Conservation (phyloP, 305 asterid genomes). For the Fraxinus velutina region DNA sequence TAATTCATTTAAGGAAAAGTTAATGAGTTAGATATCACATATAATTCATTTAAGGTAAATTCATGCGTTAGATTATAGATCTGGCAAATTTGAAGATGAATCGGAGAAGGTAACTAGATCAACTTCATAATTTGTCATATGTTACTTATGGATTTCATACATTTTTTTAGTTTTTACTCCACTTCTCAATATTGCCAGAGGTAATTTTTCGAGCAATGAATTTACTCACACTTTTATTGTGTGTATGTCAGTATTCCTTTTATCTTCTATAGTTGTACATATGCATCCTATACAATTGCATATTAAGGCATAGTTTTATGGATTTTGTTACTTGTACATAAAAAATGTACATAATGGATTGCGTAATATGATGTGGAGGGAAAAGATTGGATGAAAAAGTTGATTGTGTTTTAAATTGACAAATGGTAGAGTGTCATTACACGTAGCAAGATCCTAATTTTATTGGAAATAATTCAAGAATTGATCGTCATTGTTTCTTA, state of each 20-base stretch:
- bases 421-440: background rate
- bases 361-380: background rate
- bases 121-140: background rate
- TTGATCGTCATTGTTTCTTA: constrained; percentile 15
- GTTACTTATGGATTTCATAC: background rate
- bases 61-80: background rate
- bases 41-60: background rate
- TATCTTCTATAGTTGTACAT: background rate
- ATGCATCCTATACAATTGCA: background rate
- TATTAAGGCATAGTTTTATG: background rate
- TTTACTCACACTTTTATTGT: background rate
- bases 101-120: background rate
- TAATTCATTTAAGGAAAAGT: background rate
- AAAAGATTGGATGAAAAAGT: background rate
- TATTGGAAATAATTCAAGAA: constrained; percentile 31
- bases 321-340: background rate
- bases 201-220: background rate
- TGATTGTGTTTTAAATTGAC: background rate
- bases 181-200: background rate
- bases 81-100: background rate
- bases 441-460: background rate
- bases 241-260: background rate
- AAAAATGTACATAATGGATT: background rate
- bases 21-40: background rate
- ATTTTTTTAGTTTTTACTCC: background rate